Evolutionary conservation across 2,329 filamentous ascomycete genomes (phyloP).

Genomic region (Zasmidium citrigriseum): DNA sequence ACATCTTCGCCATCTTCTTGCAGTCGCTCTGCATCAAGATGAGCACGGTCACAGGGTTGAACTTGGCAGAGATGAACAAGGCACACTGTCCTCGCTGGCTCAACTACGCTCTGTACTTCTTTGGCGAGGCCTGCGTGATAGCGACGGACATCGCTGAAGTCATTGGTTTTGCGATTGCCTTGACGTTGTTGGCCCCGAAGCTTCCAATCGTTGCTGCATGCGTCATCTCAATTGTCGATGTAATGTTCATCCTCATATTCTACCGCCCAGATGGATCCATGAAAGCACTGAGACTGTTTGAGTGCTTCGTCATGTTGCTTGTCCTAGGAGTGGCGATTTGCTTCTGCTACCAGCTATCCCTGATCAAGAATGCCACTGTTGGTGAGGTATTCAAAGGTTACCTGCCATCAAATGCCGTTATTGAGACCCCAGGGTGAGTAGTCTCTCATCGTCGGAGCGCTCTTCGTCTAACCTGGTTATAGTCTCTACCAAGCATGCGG

Average conservation of each 20-base stretch:
- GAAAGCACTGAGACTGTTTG: conserved; percentile 62
- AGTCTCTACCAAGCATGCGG: conserved; percentile 70
- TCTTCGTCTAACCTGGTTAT: conserved; percentile 20
- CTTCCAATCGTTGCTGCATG: conserved; percentile 69
- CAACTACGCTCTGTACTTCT: conserved; percentile 55
- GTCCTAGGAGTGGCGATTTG: conserved; percentile 70
- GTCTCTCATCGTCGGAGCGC: background rate
- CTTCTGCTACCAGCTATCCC: conserved; percentile 68
- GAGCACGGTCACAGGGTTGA: conserved; percentile 52
- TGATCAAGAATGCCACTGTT: conserved; percentile 58
- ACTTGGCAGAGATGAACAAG: conserved; percentile 52
- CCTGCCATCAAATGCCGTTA: conserved; percentile 60
- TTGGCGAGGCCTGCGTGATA: conserved; percentile 59
- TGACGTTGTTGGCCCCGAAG: conserved; percentile 62
- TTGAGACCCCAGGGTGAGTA: conserved; percentile 57
- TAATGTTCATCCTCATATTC: conserved; percentile 67
- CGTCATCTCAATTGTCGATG: conserved; percentile 67
- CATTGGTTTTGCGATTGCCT: conserved; percentile 69
- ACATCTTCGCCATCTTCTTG: conserved; percentile 70
- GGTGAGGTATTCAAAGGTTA: conserved; percentile 67
- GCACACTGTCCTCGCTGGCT: conserved; percentile 55
- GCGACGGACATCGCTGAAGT: conserved; percentile 64
- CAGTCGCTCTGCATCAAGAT: conserved; percentile 66
- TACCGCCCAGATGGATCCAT: conserved; percentile 62
- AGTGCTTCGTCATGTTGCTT: conserved; percentile 62